Base-by-base conservation (phyloP, 1,284 basidiomycete species). In the Dichomitus squalens region DNA sequence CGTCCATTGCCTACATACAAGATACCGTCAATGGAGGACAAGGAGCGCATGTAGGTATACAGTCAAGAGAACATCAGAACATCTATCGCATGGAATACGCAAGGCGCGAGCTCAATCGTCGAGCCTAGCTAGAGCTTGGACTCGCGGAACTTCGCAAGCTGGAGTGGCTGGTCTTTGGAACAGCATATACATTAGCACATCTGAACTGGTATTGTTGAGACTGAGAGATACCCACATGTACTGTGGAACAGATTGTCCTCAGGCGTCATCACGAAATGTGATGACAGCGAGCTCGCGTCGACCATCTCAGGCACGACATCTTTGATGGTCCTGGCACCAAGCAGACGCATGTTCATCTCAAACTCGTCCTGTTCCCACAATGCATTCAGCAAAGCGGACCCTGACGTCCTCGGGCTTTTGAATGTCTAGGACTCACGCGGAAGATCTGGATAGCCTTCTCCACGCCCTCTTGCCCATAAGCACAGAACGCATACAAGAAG, bases 231-330 rank as follows among this genome's bases (percentile, higher is more conserved):
- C 88, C 71, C 68, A 93, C 92, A 95, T 61, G 92, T 95, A 43
- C 72, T 74, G 43, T 86, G 80, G 72, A 87, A 95, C 38, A 93
- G 78, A 14, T 79, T 81, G 67, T 92, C 89, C 7, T 76, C 77
- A 0, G 90, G 89, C 5, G 87, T 84, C 2, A 84, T 66, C 4
- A 84, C 85, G 18, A 81, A 70, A 64, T 90, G 89, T 34, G 78
- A 73, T 46, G 77, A 75, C 36, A 94, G 76, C 53, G 84, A 85
- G 7, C 84, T 82, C 8, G 87, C 85, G 66, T 96, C 93, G 18
- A 96, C 92, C 94, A 96, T 93, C 44, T 86, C 82, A 0, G 90
- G 90, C 1, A 85, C 84, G 53, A 96, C 76, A 56, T 96, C 91
- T 47, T 81, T 80, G 52, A 96, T 74, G 0, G 83, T 88, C 5